These are phyloP conservation scores for Fusarium abutilonis DNA, from an alignment of 2,329 filamentous ascomycete genomes.

Conservation along the genomic window DNA sequence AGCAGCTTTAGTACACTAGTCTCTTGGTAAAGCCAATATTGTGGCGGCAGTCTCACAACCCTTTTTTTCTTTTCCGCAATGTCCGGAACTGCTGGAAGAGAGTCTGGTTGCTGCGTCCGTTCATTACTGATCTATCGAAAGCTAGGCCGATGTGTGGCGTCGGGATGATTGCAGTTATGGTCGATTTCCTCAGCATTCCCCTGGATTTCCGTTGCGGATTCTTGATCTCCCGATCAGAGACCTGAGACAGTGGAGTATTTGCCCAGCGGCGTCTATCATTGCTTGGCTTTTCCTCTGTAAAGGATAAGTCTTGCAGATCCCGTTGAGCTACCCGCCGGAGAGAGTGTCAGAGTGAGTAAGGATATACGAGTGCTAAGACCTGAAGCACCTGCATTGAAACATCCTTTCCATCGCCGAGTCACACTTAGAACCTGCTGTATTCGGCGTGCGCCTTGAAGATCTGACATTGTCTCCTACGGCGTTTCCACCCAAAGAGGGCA, in stretches of 20 bases:
- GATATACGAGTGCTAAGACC: not conserved
- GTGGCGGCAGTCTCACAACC: conserved; percentile 4
- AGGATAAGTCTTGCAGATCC: conserved; percentile 19
- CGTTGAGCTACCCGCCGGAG: conserved; percentile 9
- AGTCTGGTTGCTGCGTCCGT: conserved; percentile 26
- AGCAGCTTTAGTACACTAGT: conserved; percentile 4
- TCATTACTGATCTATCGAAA: conserved; percentile 24
- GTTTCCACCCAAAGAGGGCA: conserved; percentile 31
- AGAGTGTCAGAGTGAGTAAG: not conserved
- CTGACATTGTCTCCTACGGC: conserved; percentile 25
- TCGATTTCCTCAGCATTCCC: conserved; percentile 1
- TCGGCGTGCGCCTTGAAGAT: conserved; percentile 41
- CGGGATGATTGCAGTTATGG: conserved; percentile 5
- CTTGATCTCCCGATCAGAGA: conserved; percentile 32
- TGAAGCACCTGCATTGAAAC: conserved; percentile 14
- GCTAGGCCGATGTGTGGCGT: conserved; percentile 17
- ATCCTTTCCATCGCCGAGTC: conserved; percentile 8
- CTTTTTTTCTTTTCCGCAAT: not conserved
- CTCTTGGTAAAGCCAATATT: conserved; percentile 2
- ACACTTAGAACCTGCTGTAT: conserved; percentile 34
- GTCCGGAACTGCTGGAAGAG: not conserved
- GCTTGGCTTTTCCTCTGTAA: conserved; percentile 8
- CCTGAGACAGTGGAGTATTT: conserved; percentile 42
- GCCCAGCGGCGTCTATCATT: conserved; percentile 5
- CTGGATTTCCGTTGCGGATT: conserved; percentile 13